Conservation (phyloP, 768 basidiomycete species). For the Pulveroboletus sp. region DNA sequence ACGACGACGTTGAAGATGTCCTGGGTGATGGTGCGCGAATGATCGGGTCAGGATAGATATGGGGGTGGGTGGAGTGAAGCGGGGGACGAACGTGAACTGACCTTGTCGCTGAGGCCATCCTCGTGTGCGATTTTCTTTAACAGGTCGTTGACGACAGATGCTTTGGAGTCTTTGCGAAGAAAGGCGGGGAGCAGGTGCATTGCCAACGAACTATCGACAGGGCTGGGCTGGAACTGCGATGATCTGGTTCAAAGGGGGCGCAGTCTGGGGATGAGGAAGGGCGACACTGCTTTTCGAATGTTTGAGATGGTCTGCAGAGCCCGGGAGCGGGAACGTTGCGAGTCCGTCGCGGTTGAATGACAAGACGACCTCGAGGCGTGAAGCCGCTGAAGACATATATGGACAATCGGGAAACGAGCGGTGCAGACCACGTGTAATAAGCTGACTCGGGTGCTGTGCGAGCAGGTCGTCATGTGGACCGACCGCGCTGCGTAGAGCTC, state of each 20-base stretch:
- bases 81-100: slow-evolving; percentile 4
- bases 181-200: slow-evolving; percentile 27
- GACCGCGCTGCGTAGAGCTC: no score
- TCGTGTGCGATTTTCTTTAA: slow-evolving; percentile 20
- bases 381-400: no score
- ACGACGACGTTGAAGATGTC: slow-evolving; percentile 29
- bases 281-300: background rate
- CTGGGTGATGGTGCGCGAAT: slow-evolving; percentile 8
- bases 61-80: background rate
- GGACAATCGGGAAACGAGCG: no score
- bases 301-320: background rate
- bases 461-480: no score
- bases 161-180: slow-evolving; percentile 25
- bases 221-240: background rate
- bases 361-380: slow-evolving; percentile 14
- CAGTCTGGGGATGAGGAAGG: background rate
- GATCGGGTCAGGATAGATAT: background rate
- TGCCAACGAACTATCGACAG: slow-evolving; percentile 8
- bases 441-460: no score
- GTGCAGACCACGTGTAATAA: no score
- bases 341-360: background rate
- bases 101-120: slow-evolving; percentile 22
- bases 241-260: slow-evolving; percentile 13
- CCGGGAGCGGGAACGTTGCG: slow-evolving; percentile 9
- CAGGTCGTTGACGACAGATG: slow-evolving; percentile 20